These are phyloP conservation scores for Asterophora lycoperdoides DNA, from an alignment of 768 basidiomycete species.

Conservation along the genomic window DNA sequence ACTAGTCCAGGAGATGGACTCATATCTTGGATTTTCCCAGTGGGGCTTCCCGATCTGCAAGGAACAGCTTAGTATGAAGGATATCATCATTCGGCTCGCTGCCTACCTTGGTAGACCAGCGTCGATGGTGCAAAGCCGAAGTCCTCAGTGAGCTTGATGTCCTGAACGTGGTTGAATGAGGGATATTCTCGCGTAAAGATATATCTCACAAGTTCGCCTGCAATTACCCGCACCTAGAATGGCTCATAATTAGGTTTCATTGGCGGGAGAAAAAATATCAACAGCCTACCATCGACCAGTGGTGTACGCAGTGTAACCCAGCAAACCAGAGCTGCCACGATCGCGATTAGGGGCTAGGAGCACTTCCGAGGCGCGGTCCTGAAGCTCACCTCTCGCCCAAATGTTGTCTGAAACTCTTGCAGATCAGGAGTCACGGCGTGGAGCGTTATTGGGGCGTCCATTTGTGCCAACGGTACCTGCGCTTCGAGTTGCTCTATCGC, in stretches of 20 bases:
- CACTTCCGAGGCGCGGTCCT: not conserved
- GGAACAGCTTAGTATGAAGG: constrained; percentile 5
- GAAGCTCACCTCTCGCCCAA: constrained; percentile 69
- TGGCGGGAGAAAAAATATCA: not conserved
- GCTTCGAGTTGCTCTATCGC: constrained; percentile 54
- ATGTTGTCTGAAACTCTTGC: constrained; percentile 72
- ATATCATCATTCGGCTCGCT: constrained; percentile 2
- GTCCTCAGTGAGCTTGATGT: constrained; percentile 62
- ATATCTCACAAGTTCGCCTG: constrained; percentile 68
- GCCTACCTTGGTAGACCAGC: constrained; percentile 63
- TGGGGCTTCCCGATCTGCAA: constrained; percentile 47
- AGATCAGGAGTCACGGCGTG: constrained; percentile 78
- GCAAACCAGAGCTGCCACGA: constrained; percentile 75
- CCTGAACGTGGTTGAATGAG: constrained; percentile 33
- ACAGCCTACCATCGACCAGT: constrained; percentile 78
- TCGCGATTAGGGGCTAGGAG: constrained; percentile 1
- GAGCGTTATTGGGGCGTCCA: constrained; percentile 61
- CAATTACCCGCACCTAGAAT: constrained; percentile 71
- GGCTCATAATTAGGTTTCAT: constrained; percentile 8
- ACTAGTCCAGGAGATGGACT: not conserved
- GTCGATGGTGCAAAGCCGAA: constrained; percentile 89
- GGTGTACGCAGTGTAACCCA: constrained; percentile 82
- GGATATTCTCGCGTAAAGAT: constrained; percentile 4
- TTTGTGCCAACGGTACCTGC: constrained; percentile 42
- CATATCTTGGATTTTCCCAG: constrained; percentile 65